Base-by-base conservation (phyloP, 192 early-diverging fungal species). In the Entomortierella chlamydospora region DNA sequence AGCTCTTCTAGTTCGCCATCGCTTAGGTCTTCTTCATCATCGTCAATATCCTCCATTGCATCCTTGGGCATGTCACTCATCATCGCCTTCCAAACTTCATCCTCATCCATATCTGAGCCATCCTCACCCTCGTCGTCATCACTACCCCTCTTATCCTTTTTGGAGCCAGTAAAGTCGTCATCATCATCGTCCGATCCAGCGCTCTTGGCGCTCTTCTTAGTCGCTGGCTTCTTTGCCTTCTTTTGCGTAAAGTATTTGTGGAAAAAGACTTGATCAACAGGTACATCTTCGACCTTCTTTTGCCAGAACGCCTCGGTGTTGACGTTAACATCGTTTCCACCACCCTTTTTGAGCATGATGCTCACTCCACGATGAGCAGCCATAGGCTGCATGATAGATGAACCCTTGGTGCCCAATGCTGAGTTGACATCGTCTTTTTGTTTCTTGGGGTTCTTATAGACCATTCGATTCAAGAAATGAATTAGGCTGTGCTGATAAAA, bases 381-480 rank as follows among this genome's bases (percentile, higher is more conserved):
- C 84, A 83, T 87, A 84, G 84, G 89, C 83, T 90, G 90, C 87
- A 90, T 90, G 65, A 88, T 87, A n/a, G 81, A 83, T 62, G 82
- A 72, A 43, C 77, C 82, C 73, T 84, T 86, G 56, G 82, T 68
- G 20, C 90, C 92, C 43, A 91, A 88, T 51, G 91, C 88, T 1
- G 84, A 73, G 22, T 81, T 65, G 45, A 78, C 57, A 52, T 78
- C 74, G 34, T 78, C 74, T 18, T 64, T 61, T 29, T 81, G 68
- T 65, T 92, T 91, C 84, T 97, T 97, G 47, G 97, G 93, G 86
- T 96, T 96, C 82, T 95, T 95, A 85, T 91, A 97, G 28, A 98
- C 93, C 88, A 99, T 98, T 43, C 93, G 88, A 71, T 99, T 96
- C 53, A 99, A 88, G 87, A 99, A 99, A 68, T 96, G 95, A 54